Evolutionary conservation across 1,284 basidiomycete genomes (phyloP), one percentile per base, ranked within the genome.

Genomic region (Boletellus deceptivus): DNA sequence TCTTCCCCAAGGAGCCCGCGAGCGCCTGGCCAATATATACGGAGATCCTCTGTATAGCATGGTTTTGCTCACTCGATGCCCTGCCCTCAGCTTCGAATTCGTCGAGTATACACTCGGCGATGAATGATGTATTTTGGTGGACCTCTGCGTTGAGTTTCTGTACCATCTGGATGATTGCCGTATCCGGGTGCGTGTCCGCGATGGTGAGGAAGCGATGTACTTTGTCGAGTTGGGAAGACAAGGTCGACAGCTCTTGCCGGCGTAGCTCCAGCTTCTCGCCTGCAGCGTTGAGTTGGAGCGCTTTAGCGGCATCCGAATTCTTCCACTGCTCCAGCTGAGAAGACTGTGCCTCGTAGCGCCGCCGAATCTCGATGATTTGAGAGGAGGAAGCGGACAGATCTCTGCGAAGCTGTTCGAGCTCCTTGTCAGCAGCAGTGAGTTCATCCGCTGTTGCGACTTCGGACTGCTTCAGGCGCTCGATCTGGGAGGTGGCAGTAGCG

Each of bases 71-170:
- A 0, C 39, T 46, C 10, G 6, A 8, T n/a, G 22, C 33, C 36
- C 27, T 6, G 29, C 16, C 7, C 4, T 20, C 31, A 27, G 24
- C 14, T 25, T 3, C 18, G 44, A 53, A 53, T 6, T 17, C 37
- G n/a, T 43, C 7, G 10, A 49, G 17, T 0, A 57, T 37, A n/a
- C 6, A 17, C 22, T 59, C 49, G 8, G 54, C 54, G 34, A 57
- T 34, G 6, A 31, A n/a, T 4, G 27, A 49, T 0, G 49, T 31
- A 31, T 6, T 59, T 24, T 53, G 34, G 7, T 59, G 47, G 13
- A 59, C 36, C 41, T 56, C 54, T 3, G 42, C 44, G 3, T 59
- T 57, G 14, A 59, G 47, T 36, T 39, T 46, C 6, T 34, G 44
- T 13, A 59, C 11, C 33, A 16, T 24, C 43, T 48, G 36, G 16